Evolutionary conservation across 116 monocot species (phyloP).

Genomic region (Phalaenopsis hybrid): DNA sequence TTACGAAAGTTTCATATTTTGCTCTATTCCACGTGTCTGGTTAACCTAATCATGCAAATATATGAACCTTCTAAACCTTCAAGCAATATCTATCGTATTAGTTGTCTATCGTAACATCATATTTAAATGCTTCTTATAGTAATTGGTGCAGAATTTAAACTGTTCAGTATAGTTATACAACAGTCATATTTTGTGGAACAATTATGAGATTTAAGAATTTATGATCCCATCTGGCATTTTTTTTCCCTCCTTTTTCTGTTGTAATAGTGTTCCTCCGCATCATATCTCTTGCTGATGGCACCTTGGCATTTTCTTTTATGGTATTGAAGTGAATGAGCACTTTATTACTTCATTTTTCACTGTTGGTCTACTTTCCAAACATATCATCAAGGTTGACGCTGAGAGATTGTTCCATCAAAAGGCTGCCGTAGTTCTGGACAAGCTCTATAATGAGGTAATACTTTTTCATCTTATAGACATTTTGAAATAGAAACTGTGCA

Average conservation of each 20-base stretch:
- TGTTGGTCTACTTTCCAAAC: not conserved
- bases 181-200: too few species aligned
- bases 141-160: too few species aligned
- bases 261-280: not conserved
- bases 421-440: constrained; percentile 48
- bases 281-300: not conserved
- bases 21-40: too few species aligned
- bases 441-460: constrained; percentile 58
- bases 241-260: not conserved
- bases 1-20: too few species aligned
- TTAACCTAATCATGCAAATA: too few species aligned
- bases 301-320: not conserved
- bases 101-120: too few species aligned
- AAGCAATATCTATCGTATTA: too few species aligned
- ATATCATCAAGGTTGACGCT: constrained; percentile 69
- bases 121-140: too few species aligned
- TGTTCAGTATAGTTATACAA: too few species aligned
- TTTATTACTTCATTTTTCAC: not conserved
- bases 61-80: too few species aligned
- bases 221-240: not conserved
- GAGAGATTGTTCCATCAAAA: constrained; percentile 85
- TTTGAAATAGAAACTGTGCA: not conserved
- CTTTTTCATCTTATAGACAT: not conserved
- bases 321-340: not conserved
- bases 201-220: not conserved